Evolutionary conservation across 768 basidiomycete species (phyloP).

Genomic region (Pisolithus marmoratus): DNA sequence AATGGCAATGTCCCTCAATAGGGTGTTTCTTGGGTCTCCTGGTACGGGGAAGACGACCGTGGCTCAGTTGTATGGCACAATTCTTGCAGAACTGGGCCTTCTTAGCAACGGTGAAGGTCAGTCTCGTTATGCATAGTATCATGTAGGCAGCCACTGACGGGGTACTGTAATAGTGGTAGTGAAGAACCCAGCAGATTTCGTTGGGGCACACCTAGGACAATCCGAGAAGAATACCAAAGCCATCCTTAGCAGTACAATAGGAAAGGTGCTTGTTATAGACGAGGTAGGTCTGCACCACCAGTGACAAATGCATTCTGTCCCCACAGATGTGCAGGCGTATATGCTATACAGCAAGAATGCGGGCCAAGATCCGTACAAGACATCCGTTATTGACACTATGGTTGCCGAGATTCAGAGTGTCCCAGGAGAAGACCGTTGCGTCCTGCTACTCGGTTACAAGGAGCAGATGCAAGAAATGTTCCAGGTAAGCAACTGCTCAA

Average conservation of each 20-base stretch:
- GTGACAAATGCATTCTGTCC: not conserved
- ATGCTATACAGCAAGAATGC: conserved; percentile 49
- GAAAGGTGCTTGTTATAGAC: conserved; percentile 68
- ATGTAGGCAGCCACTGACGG: not conserved
- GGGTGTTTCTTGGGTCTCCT: conserved; percentile 61
- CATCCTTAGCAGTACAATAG: conserved; percentile 51
- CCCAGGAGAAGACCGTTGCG: conserved; percentile 65
- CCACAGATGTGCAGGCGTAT: conserved; percentile 44
- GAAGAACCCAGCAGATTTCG: conserved; percentile 66
- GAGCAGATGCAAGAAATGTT: conserved; percentile 71
- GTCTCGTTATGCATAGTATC: not conserved
- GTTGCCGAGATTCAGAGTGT: conserved; percentile 69
- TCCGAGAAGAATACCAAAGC: conserved; percentile 63
- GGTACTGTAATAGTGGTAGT: conserved; percentile 40
- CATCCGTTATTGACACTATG: conserved; percentile 67
- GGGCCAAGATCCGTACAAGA: conserved; percentile 50
- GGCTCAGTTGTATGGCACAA: conserved; percentile 59
- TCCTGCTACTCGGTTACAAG: conserved; percentile 61
- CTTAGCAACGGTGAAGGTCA: conserved; percentile 70
- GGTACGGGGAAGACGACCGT: conserved; percentile 73
- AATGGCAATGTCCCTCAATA: conserved; percentile 51
- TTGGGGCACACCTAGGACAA: conserved; percentile 52
- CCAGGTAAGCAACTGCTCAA: conserved; percentile 36
- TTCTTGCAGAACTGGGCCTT: conserved; percentile 55
- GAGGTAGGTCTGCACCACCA: conserved; percentile 37